A percentile compares a stretch with the other conserved stretches of the same genome.
phyloP scores from a whole-genome alignment of 2,329 filamentous ascomycete genomes.

The Paecilomyces sp. region DNA sequence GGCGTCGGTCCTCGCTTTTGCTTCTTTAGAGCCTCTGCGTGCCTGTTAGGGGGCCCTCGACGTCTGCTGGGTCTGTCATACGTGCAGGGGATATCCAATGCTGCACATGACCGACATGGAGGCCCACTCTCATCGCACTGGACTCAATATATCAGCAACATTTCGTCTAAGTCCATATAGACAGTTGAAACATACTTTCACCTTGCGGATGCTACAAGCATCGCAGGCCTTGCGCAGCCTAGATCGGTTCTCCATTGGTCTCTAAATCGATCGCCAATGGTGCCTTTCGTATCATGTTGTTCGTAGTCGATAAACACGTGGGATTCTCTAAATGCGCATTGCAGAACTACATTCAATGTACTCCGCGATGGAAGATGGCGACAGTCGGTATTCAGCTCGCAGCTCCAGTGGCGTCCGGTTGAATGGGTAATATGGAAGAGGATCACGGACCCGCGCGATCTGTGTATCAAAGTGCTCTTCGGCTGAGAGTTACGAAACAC shows the following conservation, averaged over 20 bases:
- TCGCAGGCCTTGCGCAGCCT: conserved; percentile 47
- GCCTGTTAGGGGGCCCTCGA: conserved; percentile 58
- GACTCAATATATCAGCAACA: conserved; percentile 1
- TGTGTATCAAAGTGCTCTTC: neutral
- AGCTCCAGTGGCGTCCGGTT: neutral
- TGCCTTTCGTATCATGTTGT: conserved; percentile 5
- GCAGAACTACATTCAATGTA: neutral
- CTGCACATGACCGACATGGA: conserved; percentile 58
- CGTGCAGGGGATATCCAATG: conserved; percentile 60
- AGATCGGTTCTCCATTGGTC: conserved; percentile 30
- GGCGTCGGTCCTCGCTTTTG: conserved; percentile 41
- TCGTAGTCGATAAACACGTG: neutral
- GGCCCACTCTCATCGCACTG: conserved; percentile 61
- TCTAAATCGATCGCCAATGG: conserved; percentile 4
- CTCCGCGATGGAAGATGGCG: neutral
- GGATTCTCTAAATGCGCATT: neutral
- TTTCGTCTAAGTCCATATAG: neutral
- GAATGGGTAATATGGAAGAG: neutral
- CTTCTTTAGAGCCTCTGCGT: conserved; percentile 61
- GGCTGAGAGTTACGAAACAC: neutral
- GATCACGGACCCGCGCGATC: neutral
- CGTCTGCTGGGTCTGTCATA: conserved; percentile 58
- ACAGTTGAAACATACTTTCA: conserved; percentile 35
- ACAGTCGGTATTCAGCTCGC: neutral
- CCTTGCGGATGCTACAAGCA: conserved; percentile 47